Base-by-base conservation (phyloP, 495 filamentous ascomycete genomes). In the Sabuloglossum arenarium region DNA sequence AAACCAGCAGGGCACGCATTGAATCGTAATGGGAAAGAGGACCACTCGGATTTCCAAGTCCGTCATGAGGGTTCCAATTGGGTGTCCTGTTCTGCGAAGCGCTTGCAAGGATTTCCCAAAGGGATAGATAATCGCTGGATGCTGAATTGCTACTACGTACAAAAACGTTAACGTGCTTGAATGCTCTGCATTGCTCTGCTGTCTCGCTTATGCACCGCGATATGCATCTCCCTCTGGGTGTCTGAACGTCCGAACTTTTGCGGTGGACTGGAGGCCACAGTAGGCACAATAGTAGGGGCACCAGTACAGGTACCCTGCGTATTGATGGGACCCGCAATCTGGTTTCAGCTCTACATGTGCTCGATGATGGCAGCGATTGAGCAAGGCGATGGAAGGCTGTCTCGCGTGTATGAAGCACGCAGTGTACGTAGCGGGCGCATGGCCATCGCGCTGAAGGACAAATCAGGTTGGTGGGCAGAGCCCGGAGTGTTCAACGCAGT, bases 171-270 rank as follows among this genome's bases (percentile, higher is more conserved):
- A n/a, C n/a, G n/a, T n/a, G n/a, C n/a, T n/a, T n/a, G 11, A 37
- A 37, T 37, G 12, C 5, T 37, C 5, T 5, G 10, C 10, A 10
- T 37, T 47, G 45, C 45, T 47, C 45, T 47, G 45, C 21, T 47
- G 45, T 47, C 45, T 47, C 45, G 45, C 45, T 47, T 47, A 47
- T 47, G 45, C 45, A 47, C 24, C 24, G n/a, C 45, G 45, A 47
- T 27, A 24, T 23, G 45, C 45, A 47, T 27, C 21, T 24, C 3
- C 24, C 21, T 23, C 19, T 47, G 21, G 19, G 19, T n/a, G 21
- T 47, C 45, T 47, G 45, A 27, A 47, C 45, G 45, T 47, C 45
- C 24, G 45, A 47, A 47, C 45, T 47, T 47, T 47, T 3, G n/a
- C 42, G 10, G 19, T 47, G 45, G 45, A n/a, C 45, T 45, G 14